Evolutionary conservation across 2,329 filamentous ascomycete species (phyloP).

Genomic region (Scortechinia acanthostroma): DNA sequence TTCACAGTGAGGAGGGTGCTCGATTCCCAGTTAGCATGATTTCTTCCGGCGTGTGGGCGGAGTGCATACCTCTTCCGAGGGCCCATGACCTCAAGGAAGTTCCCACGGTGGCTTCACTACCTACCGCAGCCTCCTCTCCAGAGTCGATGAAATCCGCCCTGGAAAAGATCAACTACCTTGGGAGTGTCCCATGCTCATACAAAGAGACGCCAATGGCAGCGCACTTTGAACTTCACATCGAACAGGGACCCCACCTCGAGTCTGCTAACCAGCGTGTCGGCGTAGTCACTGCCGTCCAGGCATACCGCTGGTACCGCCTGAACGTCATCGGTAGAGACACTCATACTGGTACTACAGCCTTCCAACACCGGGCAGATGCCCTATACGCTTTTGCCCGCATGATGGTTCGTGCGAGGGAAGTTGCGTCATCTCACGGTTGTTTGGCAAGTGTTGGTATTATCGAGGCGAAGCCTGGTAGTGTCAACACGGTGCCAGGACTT

Average conservation of each 20-base stretch:
- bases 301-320: neutral
- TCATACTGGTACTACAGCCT: neutral
- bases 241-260: neutral
- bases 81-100: slow-evolving; percentile 60
- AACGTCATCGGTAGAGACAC: neutral
- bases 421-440: neutral
- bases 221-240: slow-evolving; percentile 76
- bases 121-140: neutral
- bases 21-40: slow-evolving; percentile 72
- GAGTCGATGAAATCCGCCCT: slow-evolving; percentile 65
- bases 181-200: slow-evolving; percentile 44
- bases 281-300: neutral
- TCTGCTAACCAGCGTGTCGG: neutral
- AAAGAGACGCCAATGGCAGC: slow-evolving; percentile 60
- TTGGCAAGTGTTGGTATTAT: neutral
- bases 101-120: slow-evolving; percentile 35
- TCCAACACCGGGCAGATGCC: slow-evolving; percentile 1
- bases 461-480: slow-evolving; percentile 44
- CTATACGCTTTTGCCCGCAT: slow-evolving; percentile 1
- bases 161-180: slow-evolving; percentile 66
- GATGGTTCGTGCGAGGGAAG: neutral
- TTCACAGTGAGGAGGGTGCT: slow-evolving; percentile 67
- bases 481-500: slow-evolving; percentile 66
- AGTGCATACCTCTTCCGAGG: slow-evolving; percentile 43
- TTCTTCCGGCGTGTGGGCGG: slow-evolving; percentile 71